Evolutionary conservation across 1,139 yeast genomes (phyloP).

Genomic region (Geotrichum citri-aurantii): DNA sequence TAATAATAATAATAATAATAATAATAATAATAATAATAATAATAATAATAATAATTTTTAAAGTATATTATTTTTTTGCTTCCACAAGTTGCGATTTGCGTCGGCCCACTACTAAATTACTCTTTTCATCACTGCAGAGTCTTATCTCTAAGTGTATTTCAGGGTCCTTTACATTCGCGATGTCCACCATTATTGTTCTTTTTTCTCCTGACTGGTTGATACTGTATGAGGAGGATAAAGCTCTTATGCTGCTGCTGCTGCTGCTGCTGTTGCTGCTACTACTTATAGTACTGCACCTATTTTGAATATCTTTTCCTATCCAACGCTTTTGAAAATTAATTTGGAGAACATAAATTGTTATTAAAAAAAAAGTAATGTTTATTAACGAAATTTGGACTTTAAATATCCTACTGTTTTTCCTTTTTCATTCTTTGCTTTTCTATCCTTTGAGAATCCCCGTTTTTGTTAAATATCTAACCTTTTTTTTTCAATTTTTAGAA

Average conservation of each 20-base stretch:
- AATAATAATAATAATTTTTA: too few relatives aligned
- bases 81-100: not conserved
- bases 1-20: too few relatives aligned
- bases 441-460: not conserved
- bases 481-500: not conserved
- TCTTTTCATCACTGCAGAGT: not conserved
- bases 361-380: not conserved
- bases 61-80: not conserved
- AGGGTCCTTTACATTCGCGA: not conserved
- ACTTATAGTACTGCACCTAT: not conserved
- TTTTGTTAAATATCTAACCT: not conserved
- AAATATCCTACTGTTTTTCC: not conserved
- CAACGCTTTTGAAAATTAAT: not conserved
- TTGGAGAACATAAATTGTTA: too few relatives aligned
- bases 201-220: not conserved
- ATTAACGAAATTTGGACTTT: not conserved
- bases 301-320: not conserved
- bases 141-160: not conserved
- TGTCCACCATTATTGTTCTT: not conserved
- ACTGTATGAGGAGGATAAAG: not conserved
- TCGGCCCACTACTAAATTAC: not conserved
- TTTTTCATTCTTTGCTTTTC: not conserved
- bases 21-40: too few relatives aligned
- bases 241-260: not conserved
- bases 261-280: not conserved